Percentiles rank a stretch among this genome's conserved stretches.
Evolutionary conservation across 139 green algal species (phyloP).

Genomic region (Chlamydomonas incerta): DNA sequence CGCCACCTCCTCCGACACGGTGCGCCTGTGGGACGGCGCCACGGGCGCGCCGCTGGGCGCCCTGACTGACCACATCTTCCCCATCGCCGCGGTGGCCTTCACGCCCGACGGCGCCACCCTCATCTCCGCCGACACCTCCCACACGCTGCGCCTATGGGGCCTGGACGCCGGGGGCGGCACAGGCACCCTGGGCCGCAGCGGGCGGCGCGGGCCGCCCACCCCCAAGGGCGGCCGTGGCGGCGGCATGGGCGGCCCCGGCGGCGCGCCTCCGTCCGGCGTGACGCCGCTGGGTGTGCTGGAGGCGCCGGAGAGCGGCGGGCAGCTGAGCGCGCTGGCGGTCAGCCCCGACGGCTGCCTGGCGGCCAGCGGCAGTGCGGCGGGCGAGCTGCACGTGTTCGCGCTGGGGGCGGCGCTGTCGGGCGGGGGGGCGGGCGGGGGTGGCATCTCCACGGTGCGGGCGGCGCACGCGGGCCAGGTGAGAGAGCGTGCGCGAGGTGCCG

Average conservation of each 20-base stretch:
- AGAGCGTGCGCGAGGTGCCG: not conserved
- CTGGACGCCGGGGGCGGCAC: not conserved
- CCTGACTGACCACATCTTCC: constrained; percentile 44
- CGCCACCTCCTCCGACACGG: constrained; percentile 24
- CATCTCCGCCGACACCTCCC: constrained; percentile 24
- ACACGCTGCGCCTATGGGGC: constrained; percentile 23
- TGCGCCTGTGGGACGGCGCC: constrained; percentile 24
- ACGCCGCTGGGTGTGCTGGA: constrained; percentile 15
- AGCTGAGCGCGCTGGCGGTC: constrained; percentile 19
- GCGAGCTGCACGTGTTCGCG: constrained; percentile 36
- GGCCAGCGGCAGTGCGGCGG: constrained; percentile 15
- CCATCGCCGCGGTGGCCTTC: constrained; percentile 26
- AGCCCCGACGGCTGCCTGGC: constrained; percentile 26
- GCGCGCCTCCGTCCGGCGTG: not conserved
- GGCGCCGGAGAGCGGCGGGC: not conserved
- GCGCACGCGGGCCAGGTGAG: constrained; percentile 35
- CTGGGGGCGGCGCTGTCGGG: not conserved
- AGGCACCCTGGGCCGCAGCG: not conserved
- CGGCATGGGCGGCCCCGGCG: not conserved
- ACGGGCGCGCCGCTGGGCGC: constrained; percentile 16
- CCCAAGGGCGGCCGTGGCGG: constrained; percentile 4
- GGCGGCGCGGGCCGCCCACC: not conserved
- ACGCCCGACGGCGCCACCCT: constrained; percentile 1
- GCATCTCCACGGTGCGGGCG: constrained; percentile 13
- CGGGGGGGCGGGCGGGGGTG: not conserved